Conservation (phyloP, 257 asterid genomes). For the Galeopsis tetrahit region DNA sequence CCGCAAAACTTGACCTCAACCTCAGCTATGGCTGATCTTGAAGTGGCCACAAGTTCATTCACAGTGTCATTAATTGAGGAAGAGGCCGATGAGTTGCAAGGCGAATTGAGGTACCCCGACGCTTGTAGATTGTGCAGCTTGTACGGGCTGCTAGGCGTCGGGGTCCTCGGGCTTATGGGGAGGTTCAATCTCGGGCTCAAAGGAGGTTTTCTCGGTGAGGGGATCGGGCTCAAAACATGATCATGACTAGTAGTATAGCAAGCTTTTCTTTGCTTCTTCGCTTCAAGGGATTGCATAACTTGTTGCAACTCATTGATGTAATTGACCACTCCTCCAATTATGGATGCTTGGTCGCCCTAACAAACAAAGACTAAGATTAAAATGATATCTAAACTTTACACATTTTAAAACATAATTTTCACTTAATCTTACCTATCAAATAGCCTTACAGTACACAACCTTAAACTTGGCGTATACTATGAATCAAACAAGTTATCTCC, state of each 20-base stretch:
- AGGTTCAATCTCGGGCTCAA: conserved; percentile 58
- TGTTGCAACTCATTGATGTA: conserved; percentile 91
- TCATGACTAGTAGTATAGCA: conserved; percentile 55
- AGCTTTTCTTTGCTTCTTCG: conserved; percentile 83
- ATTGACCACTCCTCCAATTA: conserved; percentile 87
- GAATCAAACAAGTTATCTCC: too few species aligned
- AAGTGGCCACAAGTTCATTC: conserved; percentile 83
- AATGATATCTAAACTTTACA: too few species aligned
- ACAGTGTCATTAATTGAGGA: conserved; percentile 41
- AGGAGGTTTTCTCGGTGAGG: conserved; percentile 71
- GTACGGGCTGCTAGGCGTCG: conserved; percentile 43
- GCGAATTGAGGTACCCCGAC: conserved; percentile 22
- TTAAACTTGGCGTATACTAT: too few species aligned
- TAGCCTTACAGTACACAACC: too few species aligned
- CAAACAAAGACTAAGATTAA: too few species aligned
- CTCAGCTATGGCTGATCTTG: conserved; percentile 74
- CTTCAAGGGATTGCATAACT: conserved; percentile 69
- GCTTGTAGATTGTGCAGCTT: conserved; percentile 21
- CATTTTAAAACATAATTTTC: too few species aligned
- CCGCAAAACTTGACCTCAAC: conserved; percentile 94
- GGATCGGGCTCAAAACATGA: too few species aligned
- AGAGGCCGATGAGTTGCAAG: conserved; percentile 54
- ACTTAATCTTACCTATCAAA: too few species aligned
- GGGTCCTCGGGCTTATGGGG: conserved; percentile 77
- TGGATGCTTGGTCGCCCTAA: conserved; percentile 96